phyloP scores from a whole-genome alignment of 2,329 filamentous ascomycete species.

The Venturia aucupariae region DNA sequence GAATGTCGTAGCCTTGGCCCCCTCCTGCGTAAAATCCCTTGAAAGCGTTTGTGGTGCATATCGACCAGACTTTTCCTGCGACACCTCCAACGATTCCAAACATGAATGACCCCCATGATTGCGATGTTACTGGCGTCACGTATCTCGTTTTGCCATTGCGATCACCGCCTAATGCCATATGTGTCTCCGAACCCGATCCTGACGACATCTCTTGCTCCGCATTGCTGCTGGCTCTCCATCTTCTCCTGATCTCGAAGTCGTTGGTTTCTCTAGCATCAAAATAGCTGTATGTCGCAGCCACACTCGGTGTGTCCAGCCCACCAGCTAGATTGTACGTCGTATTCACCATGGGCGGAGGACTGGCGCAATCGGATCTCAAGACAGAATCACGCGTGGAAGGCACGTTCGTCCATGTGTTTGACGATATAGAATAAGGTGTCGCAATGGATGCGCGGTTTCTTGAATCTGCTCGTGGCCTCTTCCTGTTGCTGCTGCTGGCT shows the following conservation, averaged over 20 bases:
- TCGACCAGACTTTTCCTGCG: conserved; percentile 73
- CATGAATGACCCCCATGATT: conserved; percentile 50
- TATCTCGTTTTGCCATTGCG: conserved; percentile 11
- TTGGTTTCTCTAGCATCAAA: neutral
- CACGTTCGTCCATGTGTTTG: conserved; percentile 11
- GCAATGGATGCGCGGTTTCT: neutral
- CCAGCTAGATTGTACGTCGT: conserved; percentile 15
- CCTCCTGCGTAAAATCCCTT: conserved; percentile 80
- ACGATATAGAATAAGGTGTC: conserved; percentile 6
- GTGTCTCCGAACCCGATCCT: neutral
- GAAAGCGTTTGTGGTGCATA: conserved; percentile 64
- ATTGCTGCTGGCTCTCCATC: conserved; percentile 20
- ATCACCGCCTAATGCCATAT: neutral
- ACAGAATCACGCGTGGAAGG: neutral
- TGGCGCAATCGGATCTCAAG: conserved; percentile 11
- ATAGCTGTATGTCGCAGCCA: conserved; percentile 3
- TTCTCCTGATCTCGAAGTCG: conserved; percentile 33
- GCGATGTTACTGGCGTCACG: neutral
- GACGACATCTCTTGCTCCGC: conserved; percentile 9
- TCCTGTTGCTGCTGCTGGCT: conserved; percentile 10
- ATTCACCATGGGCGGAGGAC: conserved; percentile 16
- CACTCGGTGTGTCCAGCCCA: conserved; percentile 15
- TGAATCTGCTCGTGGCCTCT: conserved; percentile 7
- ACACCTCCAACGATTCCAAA: conserved; percentile 56
- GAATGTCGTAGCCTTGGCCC: conserved; percentile 59